Evolutionary conservation across 1,284 basidiomycete species (phyloP).

Genomic region (Cutaneotrichosporon sp.): DNA sequence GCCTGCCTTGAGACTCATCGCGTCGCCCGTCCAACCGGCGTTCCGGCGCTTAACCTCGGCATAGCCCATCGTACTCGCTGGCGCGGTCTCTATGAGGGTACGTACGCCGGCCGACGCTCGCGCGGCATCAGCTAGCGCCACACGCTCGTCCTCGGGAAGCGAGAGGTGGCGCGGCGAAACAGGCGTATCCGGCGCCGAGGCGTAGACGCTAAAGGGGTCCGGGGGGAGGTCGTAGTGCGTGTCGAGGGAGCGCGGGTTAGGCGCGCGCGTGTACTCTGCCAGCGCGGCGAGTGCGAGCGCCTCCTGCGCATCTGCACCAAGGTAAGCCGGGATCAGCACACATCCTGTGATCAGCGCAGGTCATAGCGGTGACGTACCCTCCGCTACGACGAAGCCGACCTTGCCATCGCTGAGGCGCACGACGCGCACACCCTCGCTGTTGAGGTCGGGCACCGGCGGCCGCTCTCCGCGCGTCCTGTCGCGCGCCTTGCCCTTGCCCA

Average conservation of each 20-base stretch:
- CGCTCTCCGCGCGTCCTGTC: conserved; percentile 28
- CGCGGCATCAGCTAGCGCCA: not conserved
- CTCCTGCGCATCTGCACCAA: conserved; percentile 60
- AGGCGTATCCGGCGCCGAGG: conserved; percentile 28
- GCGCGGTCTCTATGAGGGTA: conserved; percentile 33
- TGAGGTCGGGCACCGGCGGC: conserved; percentile 15
- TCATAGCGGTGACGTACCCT: conserved; percentile 27
- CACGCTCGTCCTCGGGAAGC: conserved; percentile 6
- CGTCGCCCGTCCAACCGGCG: conserved; percentile 32
- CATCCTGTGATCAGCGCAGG: conserved; percentile 56
- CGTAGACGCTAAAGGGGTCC: conserved; percentile 52
- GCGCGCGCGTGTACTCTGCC: conserved; percentile 62
- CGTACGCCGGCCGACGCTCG: conserved; percentile 1
- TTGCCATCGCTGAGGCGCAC: conserved; percentile 25
- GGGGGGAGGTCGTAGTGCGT: conserved; percentile 70
- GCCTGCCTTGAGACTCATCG: conserved; percentile 48
- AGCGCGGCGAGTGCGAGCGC: conserved; percentile 65
- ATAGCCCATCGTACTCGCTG: conserved; percentile 36
- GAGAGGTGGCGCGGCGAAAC: conserved; percentile 25
- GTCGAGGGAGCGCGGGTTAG: conserved; percentile 82
- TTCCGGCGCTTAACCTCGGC: conserved; percentile 40
- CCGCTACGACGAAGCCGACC: conserved; percentile 34
- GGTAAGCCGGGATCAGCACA: conserved; percentile 67
- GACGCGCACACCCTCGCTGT: conserved; percentile 9
- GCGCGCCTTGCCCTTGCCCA: conserved; percentile 20